Evolutionary conservation across 1,284 basidiomycete species (phyloP).

Genomic region (Ceratobasidium papillatum): DNA sequence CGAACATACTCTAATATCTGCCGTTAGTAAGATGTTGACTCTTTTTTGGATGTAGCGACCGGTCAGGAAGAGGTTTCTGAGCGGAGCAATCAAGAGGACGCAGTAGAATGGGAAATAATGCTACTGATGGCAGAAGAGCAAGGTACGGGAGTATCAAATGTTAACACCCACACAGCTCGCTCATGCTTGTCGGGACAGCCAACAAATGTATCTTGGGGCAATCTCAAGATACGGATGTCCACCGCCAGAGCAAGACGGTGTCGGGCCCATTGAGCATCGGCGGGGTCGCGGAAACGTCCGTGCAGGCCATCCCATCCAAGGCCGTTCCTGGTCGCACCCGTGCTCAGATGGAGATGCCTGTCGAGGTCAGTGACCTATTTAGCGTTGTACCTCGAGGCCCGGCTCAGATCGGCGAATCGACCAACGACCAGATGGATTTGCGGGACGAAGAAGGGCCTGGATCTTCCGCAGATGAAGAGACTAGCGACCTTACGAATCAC

Average conservation of each 20-base stretch:
- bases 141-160: not conserved
- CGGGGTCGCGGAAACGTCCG: not conserved
- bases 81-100: too few relatives aligned
- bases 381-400: not conserved
- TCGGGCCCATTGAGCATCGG: not conserved
- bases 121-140: not conserved
- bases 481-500: not conserved
- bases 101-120: not conserved
- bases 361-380: not conserved
- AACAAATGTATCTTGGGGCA: not conserved
- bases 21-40: too few relatives aligned
- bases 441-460: not conserved
- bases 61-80: too few relatives aligned
- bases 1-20: too few relatives aligned
- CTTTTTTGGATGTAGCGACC: too few relatives aligned
- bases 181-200: not conserved
- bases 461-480: not conserved
- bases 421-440: not conserved
- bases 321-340: not conserved
- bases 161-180: not conserved
- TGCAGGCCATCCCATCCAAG: not conserved
- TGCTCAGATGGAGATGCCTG: not conserved
- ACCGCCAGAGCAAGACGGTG: not conserved
- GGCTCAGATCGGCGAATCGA: not conserved
- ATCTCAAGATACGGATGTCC: not conserved